Evolutionary conservation across 2,329 filamentous ascomycete genomes (phyloP), one percentile per base, ranked within the genome.

Genomic region (Diaporthe vaccinii): DNA sequence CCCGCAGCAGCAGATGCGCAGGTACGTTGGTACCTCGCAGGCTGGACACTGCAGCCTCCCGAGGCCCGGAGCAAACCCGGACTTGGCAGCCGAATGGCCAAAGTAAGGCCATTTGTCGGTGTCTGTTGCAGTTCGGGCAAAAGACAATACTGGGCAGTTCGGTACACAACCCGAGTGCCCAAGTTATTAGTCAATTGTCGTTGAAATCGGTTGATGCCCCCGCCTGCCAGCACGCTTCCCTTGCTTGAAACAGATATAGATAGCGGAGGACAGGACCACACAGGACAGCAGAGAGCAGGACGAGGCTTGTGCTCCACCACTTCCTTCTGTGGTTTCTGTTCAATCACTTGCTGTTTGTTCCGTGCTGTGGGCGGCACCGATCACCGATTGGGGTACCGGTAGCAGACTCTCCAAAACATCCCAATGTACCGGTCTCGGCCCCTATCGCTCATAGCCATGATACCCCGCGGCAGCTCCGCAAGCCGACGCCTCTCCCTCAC

Each of bases 401-500:
- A 61, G 20, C n/a, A 61, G 55, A 61, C 15, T 39, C 58, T 72
- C 39, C 70, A 58, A 59, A 28, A n/a, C 31, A 17, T 36, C 46
- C 58, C 70, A 73, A 62, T 76, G 73, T 76, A 70, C 75, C 75
- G 75, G 75, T 76, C 55, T 76, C 75, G 75, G 75, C 73, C 75
- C 28, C 49, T 68, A 15, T 46, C 59, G 25, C 15, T 72, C 28
- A 76, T 68, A 49, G 51, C 51, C 49, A 74, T 74, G 72, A 55
- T 82, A 81, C 80, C 81, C 81, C 81, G 79, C 80, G 77, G 76
- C 72, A 78, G 75, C 73, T 73, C 76, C 75, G 76, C 78, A 77
- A 78, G 80, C 77, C 78, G 78, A 76, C 79, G 84, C 65, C 79
- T 85, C 28, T 84, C 83, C 69, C 80, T 82, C 65, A 84, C 85